phyloP scores from a whole-genome alignment of 441 rosid species.

The Gossypium gossypioides region DNA sequence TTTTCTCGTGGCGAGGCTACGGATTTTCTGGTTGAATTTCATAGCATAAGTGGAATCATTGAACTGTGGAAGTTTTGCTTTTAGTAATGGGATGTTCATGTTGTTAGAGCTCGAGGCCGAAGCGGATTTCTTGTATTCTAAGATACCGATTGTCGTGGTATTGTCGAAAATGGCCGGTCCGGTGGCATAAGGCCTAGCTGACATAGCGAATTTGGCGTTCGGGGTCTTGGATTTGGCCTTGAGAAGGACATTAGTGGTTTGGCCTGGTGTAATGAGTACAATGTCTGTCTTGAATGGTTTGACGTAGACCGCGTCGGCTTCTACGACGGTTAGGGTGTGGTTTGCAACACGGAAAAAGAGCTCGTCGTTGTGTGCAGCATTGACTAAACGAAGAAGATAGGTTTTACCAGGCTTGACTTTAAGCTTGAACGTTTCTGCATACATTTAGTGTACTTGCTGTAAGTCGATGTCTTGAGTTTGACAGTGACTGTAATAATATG shows the following conservation, averaged over 20 bases:
- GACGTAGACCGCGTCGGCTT: constrained; percentile 28
- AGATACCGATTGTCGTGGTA: constrained; percentile 23
- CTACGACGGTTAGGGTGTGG: constrained; percentile 31
- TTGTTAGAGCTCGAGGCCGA: neutral
- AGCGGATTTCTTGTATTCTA: constrained; percentile 20
- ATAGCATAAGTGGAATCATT: constrained; percentile 19
- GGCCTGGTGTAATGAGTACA: constrained; percentile 28
- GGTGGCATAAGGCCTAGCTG: constrained; percentile 28
- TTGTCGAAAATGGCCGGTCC: constrained; percentile 29
- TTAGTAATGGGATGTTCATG: constrained; percentile 21
- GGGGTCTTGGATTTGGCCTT: constrained; percentile 17
- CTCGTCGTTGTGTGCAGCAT: constrained; percentile 37
- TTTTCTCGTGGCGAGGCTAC: constrained; percentile 20
- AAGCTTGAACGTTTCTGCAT: constrained; percentile 31
- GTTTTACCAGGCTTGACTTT: constrained; percentile 32
- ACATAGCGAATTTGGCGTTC: constrained; percentile 12
- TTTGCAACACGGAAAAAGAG: constrained; percentile 33
- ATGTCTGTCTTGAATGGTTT: constrained; percentile 25
- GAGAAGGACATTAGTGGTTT: constrained; percentile 34
- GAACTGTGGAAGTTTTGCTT: constrained; percentile 21
- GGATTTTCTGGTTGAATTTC: constrained; percentile 19
- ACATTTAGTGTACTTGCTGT: neutral
- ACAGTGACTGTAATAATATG: neutral
- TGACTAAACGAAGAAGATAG: constrained; percentile 31
- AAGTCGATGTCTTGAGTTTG: neutral